These are phyloP conservation scores for Mycosphaerella arachidis DNA, from an alignment of 2,329 filamentous ascomycete species.

Conservation along the genomic window DNA sequence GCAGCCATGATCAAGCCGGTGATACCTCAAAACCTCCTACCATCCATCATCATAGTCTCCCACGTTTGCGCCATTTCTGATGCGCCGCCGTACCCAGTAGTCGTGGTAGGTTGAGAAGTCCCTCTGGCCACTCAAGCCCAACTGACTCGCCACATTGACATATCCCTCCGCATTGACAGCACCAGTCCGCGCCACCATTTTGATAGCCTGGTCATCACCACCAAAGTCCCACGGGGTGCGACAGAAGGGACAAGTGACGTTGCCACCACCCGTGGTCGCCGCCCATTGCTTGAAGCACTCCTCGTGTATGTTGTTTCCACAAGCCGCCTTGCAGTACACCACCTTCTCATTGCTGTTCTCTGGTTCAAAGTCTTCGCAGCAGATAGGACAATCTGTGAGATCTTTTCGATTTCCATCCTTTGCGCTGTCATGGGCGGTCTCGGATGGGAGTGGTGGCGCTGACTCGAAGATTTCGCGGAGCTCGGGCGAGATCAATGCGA, in stretches of 20 bases:
- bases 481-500: conserved; percentile 57
- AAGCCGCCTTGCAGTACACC: conserved; percentile 57
- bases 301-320: conserved; percentile 60
- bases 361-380: conserved; percentile 37
- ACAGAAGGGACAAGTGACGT: conserved; percentile 33
- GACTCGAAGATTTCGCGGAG: conserved; percentile 54
- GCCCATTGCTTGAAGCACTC: conserved; percentile 54
- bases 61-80: background rate
- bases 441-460: conserved; percentile 49
- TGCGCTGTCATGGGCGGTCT: conserved; percentile 26
- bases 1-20: too few relatives aligned
- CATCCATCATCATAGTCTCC: background rate
- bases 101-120: conserved; percentile 32
- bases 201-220: conserved; percentile 19
- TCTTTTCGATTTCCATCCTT: conserved; percentile 53
- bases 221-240: conserved; percentile 26
- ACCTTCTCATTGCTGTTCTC: conserved; percentile 37
- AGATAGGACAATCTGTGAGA: conserved; percentile 60
- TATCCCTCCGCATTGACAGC: conserved; percentile 29
- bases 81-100: conserved; percentile 15
- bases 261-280: conserved; percentile 23
- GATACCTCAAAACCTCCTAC: background rate
- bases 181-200: conserved; percentile 22
- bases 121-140: conserved; percentile 27
- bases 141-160: conserved; percentile 30